These are phyloP conservation scores for Calonectria crousiana DNA, from an alignment of 2,329 filamentous ascomycete species.

Conservation along the genomic window DNA sequence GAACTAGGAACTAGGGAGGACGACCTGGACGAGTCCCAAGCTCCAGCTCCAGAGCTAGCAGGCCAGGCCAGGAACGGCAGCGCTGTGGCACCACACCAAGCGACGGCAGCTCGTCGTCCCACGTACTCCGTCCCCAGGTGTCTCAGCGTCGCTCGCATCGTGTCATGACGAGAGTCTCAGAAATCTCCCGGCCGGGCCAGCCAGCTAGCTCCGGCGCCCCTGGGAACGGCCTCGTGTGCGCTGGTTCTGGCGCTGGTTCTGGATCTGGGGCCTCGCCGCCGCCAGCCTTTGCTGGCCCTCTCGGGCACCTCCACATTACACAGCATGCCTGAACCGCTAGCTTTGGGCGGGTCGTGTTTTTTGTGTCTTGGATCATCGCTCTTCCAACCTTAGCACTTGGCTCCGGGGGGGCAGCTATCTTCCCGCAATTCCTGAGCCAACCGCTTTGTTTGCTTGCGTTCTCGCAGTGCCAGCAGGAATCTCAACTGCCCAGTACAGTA, in stretches of 20 bases:
- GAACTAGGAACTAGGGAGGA: neutral
- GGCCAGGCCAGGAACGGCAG: neutral
- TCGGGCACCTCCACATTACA: constrained; percentile 1
- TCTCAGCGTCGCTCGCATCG: constrained; percentile 6
- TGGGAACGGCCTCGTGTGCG: neutral
- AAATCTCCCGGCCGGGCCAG: constrained; percentile 6
- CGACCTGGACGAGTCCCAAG: neutral
- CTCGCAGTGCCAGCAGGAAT: neutral
- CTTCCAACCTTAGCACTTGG: neutral
- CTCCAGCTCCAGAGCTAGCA: neutral
- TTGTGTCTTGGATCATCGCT: constrained; percentile 8
- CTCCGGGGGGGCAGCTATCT: neutral
- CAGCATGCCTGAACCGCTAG: neutral
- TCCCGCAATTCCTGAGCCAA: neutral
- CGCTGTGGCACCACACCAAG: neutral
- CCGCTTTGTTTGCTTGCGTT: constrained; percentile 15
- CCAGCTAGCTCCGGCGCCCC: neutral
- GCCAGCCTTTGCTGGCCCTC: neutral
- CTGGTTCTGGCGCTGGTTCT: neutral
- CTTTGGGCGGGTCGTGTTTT: constrained; percentile 5
- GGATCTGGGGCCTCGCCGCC: neutral
- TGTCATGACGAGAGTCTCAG: constrained; percentile 6
- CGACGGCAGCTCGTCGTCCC: neutral
- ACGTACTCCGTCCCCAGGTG: neutral
- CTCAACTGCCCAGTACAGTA: neutral